A percentile compares a stretch with the other conserved stretches of the same genome.
Conservation (phyloP, 352 stramenopile genomes). For the Peronospora tabacina region DNA sequence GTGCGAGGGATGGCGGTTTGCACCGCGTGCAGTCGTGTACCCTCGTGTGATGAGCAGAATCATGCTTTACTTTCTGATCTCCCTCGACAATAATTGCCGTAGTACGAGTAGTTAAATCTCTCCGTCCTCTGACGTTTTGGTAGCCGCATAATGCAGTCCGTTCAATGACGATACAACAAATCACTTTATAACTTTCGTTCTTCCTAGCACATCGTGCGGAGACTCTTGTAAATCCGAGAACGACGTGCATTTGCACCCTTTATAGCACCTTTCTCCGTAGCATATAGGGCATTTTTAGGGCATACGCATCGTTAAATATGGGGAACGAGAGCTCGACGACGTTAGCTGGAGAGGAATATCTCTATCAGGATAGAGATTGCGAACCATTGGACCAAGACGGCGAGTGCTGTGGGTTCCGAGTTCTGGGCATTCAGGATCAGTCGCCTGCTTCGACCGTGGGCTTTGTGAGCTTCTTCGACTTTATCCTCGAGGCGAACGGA, state of each 20-base stretch:
- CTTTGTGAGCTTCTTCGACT: slow-evolving; percentile 97
- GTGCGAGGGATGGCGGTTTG: slow-evolving; percentile 38
- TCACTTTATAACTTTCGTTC: slow-evolving; percentile 87
- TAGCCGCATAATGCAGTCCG: slow-evolving; percentile 8
- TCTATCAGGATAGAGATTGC: not conserved
- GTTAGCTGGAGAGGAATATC: slow-evolving; percentile 1
- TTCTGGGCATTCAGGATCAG: slow-evolving; percentile 94
- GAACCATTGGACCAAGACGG: slow-evolving; percentile 32
- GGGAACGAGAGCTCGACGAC: slow-evolving; percentile 46
- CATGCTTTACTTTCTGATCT: slow-evolving; percentile 68
- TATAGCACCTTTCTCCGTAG: not conserved
- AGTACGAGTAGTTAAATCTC: not conserved
- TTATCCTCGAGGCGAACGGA: slow-evolving; percentile 92
- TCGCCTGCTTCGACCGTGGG: slow-evolving; percentile 87
- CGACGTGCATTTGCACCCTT: slow-evolving; percentile 8
- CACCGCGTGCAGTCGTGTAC: slow-evolving; percentile 54
- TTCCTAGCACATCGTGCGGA: slow-evolving; percentile 71
- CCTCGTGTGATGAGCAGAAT: slow-evolving; percentile 68
- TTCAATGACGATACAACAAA: slow-evolving; percentile 68
- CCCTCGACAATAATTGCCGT: slow-evolving; percentile 5
- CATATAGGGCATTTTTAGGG: no score
- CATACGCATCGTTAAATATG: slow-evolving; percentile 16
- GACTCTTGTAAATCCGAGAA: slow-evolving; percentile 50
- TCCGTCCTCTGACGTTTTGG: not conserved
- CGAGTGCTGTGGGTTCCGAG: slow-evolving; percentile 87